Evolutionary conservation across 495 filamentous ascomycete species (phyloP), one percentile per base, ranked within the genome.

Genomic region (Tuber indicum): DNA sequence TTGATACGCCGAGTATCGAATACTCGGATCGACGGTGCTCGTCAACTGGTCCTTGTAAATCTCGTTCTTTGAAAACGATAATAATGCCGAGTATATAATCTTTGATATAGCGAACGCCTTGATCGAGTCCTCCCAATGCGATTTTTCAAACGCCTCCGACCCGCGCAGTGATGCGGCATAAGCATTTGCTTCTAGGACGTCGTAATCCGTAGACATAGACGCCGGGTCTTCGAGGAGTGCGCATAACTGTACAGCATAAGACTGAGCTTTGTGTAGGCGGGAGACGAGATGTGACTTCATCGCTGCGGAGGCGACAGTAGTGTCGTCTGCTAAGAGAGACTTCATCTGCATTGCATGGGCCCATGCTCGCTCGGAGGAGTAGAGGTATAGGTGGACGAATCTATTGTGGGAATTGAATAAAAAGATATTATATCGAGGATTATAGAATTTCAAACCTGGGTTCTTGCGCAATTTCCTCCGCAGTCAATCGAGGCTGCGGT

Each of bases 301-400:
- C 32, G 91, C 89, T 71, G 93, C 91, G n/a, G 92, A 87, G 74
- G 96, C 91, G 46, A 90, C 90, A 84, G 93, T 91, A 47, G 88
- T 87, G 78, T 95, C 93, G 80, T 92, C 90, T 62, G 93, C 89
- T 84, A 97, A 92, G 39, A 89, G 85, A 9, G 94, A 89, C 84
- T 97, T 97, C 88, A 98, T 93, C 79, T 92, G 88, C 94, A 97
- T 96, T 73, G 94, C 96, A 83, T 97, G 91, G 2, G 96, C 96
- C 94, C 96, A 98, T 73, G 96, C 93, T 79, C 96, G 89, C 86
- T 99, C 96, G 75, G 94, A 89, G 46, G 91, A 91, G 79, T 97
- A 89, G 74, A 99, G 88, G 66, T 94, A 87, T 66, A 97, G 88
- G 76, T 93, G 87, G 58, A 92, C 89, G 83, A 91, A 95, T 82